A percentile compares a stretch with the other conserved stretches of the same genome.
phyloP scores from a whole-genome alignment of 208 protist species.

The Leishmania martiniquensis region DNA sequence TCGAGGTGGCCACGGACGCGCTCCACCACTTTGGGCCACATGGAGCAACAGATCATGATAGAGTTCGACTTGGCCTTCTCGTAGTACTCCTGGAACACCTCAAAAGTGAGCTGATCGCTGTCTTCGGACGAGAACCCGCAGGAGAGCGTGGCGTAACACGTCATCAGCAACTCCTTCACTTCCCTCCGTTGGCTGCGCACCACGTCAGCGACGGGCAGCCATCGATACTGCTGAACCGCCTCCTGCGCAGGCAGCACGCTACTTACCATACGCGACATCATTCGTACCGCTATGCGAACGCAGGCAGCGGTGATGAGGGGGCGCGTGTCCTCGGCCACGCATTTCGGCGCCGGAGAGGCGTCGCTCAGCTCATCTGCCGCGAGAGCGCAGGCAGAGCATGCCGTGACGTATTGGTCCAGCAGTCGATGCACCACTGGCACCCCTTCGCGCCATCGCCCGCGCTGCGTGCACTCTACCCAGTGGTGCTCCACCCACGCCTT shows the following conservation, averaged over 20 bases:
- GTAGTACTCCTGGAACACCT: conserved; percentile 71
- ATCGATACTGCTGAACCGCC: conserved; percentile 63
- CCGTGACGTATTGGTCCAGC: conserved; percentile 34
- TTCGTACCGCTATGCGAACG: conserved; percentile 62
- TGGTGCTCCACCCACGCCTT: conserved; percentile 78
- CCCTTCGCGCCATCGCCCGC: conserved; percentile 67
- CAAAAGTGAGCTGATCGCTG: conserved; percentile 45
- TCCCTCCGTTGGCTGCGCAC: conserved; percentile 30
- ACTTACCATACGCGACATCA: conserved; percentile 69
- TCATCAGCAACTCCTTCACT: conserved; percentile 29
- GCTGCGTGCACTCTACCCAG: conserved; percentile 71
- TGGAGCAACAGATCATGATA: conserved; percentile 46
- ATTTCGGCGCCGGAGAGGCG: conserved; percentile 1
- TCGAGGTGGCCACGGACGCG: conserved; percentile 47
- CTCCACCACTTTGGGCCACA: conserved; percentile 49
- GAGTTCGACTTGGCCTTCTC: conserved; percentile 68
- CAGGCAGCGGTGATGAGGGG: conserved; percentile 44
- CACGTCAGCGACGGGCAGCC: conserved; percentile 37
- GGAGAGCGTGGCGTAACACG: conserved; percentile 40
- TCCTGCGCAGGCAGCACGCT: conserved; percentile 49
- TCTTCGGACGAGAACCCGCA: conserved; percentile 53
- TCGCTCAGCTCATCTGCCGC: background rate
- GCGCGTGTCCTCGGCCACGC: conserved; percentile 30
- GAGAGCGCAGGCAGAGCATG: background rate
- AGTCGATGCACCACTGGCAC: conserved; percentile 30